Base-by-base conservation (phyloP, 2,329 filamentous ascomycete species). In the Plectosphaerella sp. region DNA sequence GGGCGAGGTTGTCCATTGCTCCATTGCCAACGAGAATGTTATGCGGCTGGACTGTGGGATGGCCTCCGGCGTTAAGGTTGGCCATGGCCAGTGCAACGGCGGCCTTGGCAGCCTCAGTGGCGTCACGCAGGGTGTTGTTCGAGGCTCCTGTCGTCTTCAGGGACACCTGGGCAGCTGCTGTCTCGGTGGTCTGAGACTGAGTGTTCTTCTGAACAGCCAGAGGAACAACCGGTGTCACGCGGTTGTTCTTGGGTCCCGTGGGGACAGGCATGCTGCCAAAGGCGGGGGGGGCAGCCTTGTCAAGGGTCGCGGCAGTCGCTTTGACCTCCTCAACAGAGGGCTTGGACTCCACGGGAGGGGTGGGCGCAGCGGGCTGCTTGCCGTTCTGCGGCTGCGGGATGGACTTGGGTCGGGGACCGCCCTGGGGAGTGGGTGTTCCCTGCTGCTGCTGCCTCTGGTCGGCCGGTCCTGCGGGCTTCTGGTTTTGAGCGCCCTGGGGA, bases 71-170 rank as follows among this genome's bases (percentile, higher is more conserved):
- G 49, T 74, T 68, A 4, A 92, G 76, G 62, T 89, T 87, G 1
- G 88, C 86, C 86, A 91, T 91, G 2, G 89, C 89, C 41, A 87
- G 82, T 49, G 88, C 87, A n/a, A 91, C 88, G 9, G 88, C 88
- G 28, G 87, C 88, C 60, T 84, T 86, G 1, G 88, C 88, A 39
- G 86, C 83, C 64, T 87, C 83, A 0, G 88, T 91, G 2, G 88
- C 87, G 68, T 88, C 86, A 56, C 82, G 78, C 10, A 86, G 72
- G 45, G 71, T 62, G 65, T 67, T 63, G 10, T 65, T 61, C 3
- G 72, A 63, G 2, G 57, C 56, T 14, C 59, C 47, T 57, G 59
- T 60, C 16, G 61, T 55, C 48, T 68, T 67, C 16, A 61, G 18
- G 4, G 47, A 45, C 22, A 63, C 28, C 50, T 54, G 58, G 58